Conservation (phyloP, 371 early-diverging fungal genomes). For the Basidiobolus heterosporus region DNA sequence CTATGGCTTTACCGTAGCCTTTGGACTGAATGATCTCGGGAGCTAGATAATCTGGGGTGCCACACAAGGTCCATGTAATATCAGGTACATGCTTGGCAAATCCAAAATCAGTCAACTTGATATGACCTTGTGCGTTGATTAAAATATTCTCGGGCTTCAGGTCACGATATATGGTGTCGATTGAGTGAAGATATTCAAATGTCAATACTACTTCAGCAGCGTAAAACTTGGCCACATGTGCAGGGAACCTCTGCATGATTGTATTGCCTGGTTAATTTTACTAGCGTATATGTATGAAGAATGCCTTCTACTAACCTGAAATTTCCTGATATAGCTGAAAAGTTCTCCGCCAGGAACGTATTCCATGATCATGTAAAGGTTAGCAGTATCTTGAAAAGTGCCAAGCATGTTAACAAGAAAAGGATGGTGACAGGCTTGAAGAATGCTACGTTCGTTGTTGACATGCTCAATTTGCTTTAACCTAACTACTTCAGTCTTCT, state of each 20-base stretch:
- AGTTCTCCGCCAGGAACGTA: conserved; percentile 92
- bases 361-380: conserved; percentile 84
- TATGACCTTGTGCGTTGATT: conserved; percentile 82
- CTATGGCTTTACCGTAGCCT: conserved; percentile 89
- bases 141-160: conserved; percentile 90
- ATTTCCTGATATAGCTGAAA: conserved; percentile 57
- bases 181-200: conserved; percentile 75
- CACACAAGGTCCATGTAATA: conserved; percentile 94
- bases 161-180: conserved; percentile 85
- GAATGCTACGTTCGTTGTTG: conserved; percentile 86
- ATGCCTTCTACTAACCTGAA: conserved; percentile 21
- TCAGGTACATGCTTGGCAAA: conserved; percentile 92
- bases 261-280: too few relatives aligned
- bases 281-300: too few relatives aligned
- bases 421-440: conserved; percentile 74
- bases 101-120: conserved; percentile 98
- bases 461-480: conserved; percentile 95
- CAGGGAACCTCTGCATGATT: conserved; percentile 55
- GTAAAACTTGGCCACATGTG: conserved; percentile 72
- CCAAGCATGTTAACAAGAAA: conserved; percentile 89
- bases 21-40: conserved; percentile 93
- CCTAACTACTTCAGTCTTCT: conserved; percentile 83
- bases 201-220: conserved; percentile 55
- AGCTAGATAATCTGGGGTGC: conserved; percentile 97
- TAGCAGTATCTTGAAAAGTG: conserved; percentile 73